A percentile compares a stretch with the other conserved stretches of the same genome.
Evolutionary conservation across 1,139 yeast genomes (phyloP).

Genomic region (Meyerozyma elateridarum): DNA sequence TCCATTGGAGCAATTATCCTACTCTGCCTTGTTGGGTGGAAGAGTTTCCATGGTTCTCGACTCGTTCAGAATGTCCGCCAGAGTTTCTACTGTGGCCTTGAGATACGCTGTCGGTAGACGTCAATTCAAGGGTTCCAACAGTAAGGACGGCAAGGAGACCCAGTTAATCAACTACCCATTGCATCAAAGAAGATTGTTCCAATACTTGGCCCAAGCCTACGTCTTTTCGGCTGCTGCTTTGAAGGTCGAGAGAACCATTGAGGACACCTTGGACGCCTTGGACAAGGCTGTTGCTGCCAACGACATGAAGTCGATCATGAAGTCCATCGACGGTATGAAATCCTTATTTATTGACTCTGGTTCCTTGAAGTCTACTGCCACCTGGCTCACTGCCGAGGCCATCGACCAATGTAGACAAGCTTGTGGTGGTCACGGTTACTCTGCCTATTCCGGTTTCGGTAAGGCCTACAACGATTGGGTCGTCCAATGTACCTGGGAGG

Average conservation of each 20-base stretch:
- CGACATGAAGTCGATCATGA: constrained; percentile 32
- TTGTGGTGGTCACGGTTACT: constrained; percentile 52
- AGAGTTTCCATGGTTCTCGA: constrained; percentile 44
- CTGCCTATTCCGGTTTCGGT: constrained; percentile 45
- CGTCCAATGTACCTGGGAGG: constrained; percentile 52
- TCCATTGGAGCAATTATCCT: constrained; percentile 44
- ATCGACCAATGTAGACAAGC: constrained; percentile 48
- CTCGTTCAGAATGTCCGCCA: constrained; percentile 39
- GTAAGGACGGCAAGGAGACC: constrained; percentile 27
- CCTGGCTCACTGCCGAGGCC: constrained; percentile 45
- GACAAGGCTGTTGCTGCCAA: constrained; percentile 33
- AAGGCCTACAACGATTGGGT: constrained; percentile 47
- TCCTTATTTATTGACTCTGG: constrained; percentile 45
- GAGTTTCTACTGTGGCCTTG: constrained; percentile 40
- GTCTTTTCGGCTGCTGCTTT: constrained; percentile 39
- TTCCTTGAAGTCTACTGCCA: constrained; percentile 43
- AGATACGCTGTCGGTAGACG: constrained; percentile 45
- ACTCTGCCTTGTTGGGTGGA: constrained; percentile 44
- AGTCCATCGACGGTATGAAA: constrained; percentile 38
- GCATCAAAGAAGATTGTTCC: constrained; percentile 44
- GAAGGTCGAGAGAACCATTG: constrained; percentile 30
- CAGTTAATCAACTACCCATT: constrained; percentile 45
- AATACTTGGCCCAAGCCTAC: constrained; percentile 41
- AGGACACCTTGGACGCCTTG: constrained; percentile 25
- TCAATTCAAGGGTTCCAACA: constrained; percentile 29